phyloP scores from a whole-genome alignment of 2,329 filamentous ascomycete species.

The Pseudocercospora musae region DNA sequence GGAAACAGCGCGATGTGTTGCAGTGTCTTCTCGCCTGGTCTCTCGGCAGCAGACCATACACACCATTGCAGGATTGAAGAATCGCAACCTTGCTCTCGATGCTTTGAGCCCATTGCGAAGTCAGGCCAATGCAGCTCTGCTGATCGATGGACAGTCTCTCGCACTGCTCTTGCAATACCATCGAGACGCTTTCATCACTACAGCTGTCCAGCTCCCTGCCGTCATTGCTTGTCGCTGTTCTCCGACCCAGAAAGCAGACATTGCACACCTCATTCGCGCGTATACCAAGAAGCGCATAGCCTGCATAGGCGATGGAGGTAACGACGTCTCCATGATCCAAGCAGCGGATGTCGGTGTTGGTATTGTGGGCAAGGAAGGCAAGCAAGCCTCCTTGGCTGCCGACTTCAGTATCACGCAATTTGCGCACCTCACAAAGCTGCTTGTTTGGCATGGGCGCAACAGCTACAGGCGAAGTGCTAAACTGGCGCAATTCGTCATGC shows the following conservation, averaged over 20 bases:
- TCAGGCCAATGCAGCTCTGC: constrained; percentile 79
- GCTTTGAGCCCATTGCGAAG: constrained; percentile 83
- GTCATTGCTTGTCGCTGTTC: constrained; percentile 97
- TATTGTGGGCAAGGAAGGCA: constrained; percentile 96
- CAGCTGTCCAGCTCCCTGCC: constrained; percentile 81
- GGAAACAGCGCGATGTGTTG: constrained; percentile 93
- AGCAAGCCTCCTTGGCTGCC: constrained; percentile 88
- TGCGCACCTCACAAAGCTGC: constrained; percentile 86
- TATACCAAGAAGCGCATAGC: constrained; percentile 93
- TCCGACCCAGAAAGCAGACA: constrained; percentile 92
- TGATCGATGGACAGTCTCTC: constrained; percentile 92
- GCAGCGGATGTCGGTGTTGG: constrained; percentile 96
- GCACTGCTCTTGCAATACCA: constrained; percentile 79
- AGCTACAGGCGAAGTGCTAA: constrained; percentile 96
- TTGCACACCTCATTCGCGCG: constrained; percentile 83
- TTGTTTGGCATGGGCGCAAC: constrained; percentile 99
- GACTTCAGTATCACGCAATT: constrained; percentile 98
- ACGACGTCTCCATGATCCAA: constrained; percentile 99
- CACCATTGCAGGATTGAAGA: constrained; percentile 72
- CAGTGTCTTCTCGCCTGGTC: constrained; percentile 90
- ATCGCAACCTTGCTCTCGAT: constrained; percentile 80
- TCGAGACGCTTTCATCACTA: constrained; percentile 77
- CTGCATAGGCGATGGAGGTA: constrained; percentile 96
- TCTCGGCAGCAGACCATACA: constrained; percentile 93
- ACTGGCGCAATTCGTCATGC: constrained; percentile 95